Percentiles rank a stretch among this genome's conserved stretches.
phyloP scores from a whole-genome alignment of 2,329 filamentous ascomycete species.

The Fusarium penzigii region DNA sequence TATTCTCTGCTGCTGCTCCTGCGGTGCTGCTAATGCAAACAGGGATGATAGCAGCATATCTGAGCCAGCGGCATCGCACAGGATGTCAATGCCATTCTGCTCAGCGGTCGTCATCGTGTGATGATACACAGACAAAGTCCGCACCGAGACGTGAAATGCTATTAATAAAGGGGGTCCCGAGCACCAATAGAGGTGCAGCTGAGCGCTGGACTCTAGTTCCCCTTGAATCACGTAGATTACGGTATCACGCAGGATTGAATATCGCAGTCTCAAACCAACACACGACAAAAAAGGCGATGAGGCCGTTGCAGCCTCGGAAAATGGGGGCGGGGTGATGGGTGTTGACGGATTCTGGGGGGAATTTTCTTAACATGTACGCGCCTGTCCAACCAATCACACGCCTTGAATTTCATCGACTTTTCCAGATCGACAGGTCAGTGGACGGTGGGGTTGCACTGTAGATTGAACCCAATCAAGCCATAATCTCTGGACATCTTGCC shows the following conservation, averaged over 20 bases:
- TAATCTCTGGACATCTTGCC: no score
- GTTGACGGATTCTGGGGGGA: not conserved
- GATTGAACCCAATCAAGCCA: no score
- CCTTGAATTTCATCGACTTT: not conserved
- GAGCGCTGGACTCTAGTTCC: slow-evolving; percentile 6
- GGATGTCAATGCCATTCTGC: slow-evolving; percentile 31
- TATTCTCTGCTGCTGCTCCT: slow-evolving; percentile 12
- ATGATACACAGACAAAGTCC: slow-evolving; percentile 3
- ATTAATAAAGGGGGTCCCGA: slow-evolving; percentile 1
- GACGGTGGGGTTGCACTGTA: no score
- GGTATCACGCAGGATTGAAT: not conserved
- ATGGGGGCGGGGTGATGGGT: slow-evolving; percentile 14
- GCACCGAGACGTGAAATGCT: slow-evolving; percentile 9
- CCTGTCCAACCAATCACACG: not conserved
- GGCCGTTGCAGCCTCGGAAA: slow-evolving; percentile 6
- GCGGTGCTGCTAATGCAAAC: slow-evolving; percentile 26
- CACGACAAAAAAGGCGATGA: not conserved
- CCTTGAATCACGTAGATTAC: not conserved
- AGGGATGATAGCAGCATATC: slow-evolving; percentile 30
- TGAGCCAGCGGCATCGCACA: slow-evolving; percentile 30
- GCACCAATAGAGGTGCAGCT: slow-evolving; percentile 1
- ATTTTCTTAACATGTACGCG: not conserved
- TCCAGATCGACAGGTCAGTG: not conserved
- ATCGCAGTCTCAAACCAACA: not conserved
- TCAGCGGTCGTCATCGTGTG: slow-evolving; percentile 25